These are phyloP conservation scores for Oryza australiensis DNA, from an alignment of 176 grass and related monocot species.

Conservation along the genomic window DNA sequence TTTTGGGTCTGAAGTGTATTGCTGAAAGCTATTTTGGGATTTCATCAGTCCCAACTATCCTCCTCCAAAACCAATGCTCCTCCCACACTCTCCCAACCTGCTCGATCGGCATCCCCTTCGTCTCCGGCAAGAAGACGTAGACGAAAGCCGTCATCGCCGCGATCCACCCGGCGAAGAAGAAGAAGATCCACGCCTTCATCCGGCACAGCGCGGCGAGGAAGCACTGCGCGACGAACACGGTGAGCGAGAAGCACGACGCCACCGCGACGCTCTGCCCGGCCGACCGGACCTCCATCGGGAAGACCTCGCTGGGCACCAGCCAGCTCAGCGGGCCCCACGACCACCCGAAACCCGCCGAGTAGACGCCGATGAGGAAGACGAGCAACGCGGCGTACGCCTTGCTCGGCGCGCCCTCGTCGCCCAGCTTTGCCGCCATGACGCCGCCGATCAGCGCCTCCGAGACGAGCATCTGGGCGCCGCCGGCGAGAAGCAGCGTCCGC, in stretches of 20 bases:
- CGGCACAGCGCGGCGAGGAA: conserved; percentile 46
- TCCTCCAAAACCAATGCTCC: conserved; percentile 48
- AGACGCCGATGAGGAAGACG: conserved; percentile 42
- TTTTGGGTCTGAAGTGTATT: too few relatives aligned
- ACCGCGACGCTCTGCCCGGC: conserved; percentile 45
- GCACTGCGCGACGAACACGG: conserved; percentile 42
- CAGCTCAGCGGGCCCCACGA: conserved; percentile 56
- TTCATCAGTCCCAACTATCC: neutral
- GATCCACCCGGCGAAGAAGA: conserved; percentile 55
- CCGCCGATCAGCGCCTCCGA: conserved; percentile 32
- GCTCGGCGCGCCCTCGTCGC: conserved; percentile 32
- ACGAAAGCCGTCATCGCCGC: conserved; percentile 41
- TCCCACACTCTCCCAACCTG: conserved; percentile 43
- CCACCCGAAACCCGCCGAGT: conserved; percentile 42
- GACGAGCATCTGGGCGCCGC: conserved; percentile 42
- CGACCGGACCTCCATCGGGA: conserved; percentile 47
- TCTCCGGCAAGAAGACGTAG: conserved; percentile 46
- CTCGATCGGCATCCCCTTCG: conserved; percentile 45
- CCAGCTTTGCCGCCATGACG: conserved; percentile 36
- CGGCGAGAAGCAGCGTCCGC: conserved; percentile 33
- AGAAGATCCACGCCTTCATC: conserved; percentile 45
- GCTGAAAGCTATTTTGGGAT: too few relatives aligned
- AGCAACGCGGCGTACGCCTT: conserved; percentile 5
- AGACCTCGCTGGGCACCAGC: conserved; percentile 57
- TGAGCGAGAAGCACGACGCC: conserved; percentile 36